Percentiles rank a stretch among this genome's conserved stretches.
Evolutionary conservation across 2,329 filamentous ascomycete genomes (phyloP).

Genomic region (Alternaria ventricosa): DNA sequence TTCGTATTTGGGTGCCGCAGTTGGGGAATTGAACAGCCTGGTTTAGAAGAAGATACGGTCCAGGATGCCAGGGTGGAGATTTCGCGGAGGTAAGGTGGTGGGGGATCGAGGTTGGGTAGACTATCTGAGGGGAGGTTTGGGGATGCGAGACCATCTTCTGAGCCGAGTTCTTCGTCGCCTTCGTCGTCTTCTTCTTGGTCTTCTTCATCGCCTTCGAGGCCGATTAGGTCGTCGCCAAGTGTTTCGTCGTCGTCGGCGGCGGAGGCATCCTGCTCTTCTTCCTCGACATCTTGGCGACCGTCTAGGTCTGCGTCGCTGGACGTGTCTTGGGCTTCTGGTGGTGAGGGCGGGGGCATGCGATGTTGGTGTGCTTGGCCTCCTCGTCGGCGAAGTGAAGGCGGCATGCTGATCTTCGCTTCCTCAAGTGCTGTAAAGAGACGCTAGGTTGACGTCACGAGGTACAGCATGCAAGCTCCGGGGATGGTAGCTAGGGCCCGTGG

Average conservation of each 20-base stretch:
- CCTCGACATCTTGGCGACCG: conserved; percentile 14
- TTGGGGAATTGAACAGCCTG: conserved; percentile 78
- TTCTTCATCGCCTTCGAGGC: conserved; percentile 51
- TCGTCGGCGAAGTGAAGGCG: conserved; percentile 36
- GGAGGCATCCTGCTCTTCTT: conserved; percentile 9
- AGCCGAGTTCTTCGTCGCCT: conserved; percentile 58
- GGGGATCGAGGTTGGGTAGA: conserved; percentile 34
- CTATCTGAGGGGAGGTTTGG: conserved; percentile 17
- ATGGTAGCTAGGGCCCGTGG: background rate
- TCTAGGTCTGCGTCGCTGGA: conserved; percentile 36
- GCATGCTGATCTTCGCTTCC: conserved; percentile 27
- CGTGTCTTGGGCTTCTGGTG: conserved; percentile 24
- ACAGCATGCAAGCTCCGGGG: background rate
- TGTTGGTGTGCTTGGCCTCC: conserved; percentile 12
- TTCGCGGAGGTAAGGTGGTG: conserved; percentile 69
- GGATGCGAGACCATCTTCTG: conserved; percentile 25
- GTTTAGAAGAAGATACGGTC: conserved; percentile 82
- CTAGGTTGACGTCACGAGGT: conserved; percentile 9
- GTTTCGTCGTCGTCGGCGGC: conserved; percentile 14
- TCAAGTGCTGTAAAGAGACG: background rate
- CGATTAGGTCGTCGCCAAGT: conserved; percentile 32
- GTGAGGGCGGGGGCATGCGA: conserved; percentile 22
- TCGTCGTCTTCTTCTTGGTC: conserved; percentile 19
- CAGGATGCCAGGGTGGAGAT: conserved; percentile 85
- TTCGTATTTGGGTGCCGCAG: conserved; percentile 75